A percentile compares a stretch with the other conserved stretches of the same genome.
Conservation (phyloP, 495 filamentous ascomycete species). For the Podospora conica region DNA sequence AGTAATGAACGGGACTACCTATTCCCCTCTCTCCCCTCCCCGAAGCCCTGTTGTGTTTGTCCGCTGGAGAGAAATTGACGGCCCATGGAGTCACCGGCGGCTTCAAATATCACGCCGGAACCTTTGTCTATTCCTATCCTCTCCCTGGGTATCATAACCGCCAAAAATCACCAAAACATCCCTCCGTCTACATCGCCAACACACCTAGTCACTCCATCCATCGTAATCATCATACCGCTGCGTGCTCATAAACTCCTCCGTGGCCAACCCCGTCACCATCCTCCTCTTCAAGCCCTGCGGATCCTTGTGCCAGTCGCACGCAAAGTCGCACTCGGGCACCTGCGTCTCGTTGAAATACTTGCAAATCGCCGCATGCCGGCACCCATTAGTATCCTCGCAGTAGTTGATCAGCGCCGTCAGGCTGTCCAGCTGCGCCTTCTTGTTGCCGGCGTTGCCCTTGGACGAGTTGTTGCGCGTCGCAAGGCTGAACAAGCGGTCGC, state of each 20-base stretch:
- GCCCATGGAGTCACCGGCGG: too few species aligned
- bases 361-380: conserved; percentile 71
- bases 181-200: neutral
- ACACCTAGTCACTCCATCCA: conserved; percentile 26
- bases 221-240: conserved; percentile 50
- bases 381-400: conserved; percentile 67
- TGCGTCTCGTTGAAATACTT: conserved; percentile 72
- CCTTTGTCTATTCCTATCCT: neutral
- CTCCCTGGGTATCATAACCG: neutral
- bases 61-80: too few species aligned
- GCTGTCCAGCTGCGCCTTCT: conserved; percentile 37
- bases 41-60: neutral
- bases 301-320: conserved; percentile 90
- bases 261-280: conserved; percentile 56
- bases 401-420: conserved; percentile 62
- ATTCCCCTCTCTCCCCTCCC: neutral
- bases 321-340: conserved; percentile 64
- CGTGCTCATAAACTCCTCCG: conserved; percentile 69
- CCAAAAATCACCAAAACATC: neutral
- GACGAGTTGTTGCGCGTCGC: conserved; percentile 42
- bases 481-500: conserved; percentile 63
- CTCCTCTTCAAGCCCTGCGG: conserved; percentile 51
- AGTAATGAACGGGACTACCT: neutral
- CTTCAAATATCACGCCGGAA: neutral
- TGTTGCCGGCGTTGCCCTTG: conserved; percentile 11